These are phyloP conservation scores for Pythium phragmiticola DNA, from an alignment of 352 stramenopile species.

Conservation along the genomic window DNA sequence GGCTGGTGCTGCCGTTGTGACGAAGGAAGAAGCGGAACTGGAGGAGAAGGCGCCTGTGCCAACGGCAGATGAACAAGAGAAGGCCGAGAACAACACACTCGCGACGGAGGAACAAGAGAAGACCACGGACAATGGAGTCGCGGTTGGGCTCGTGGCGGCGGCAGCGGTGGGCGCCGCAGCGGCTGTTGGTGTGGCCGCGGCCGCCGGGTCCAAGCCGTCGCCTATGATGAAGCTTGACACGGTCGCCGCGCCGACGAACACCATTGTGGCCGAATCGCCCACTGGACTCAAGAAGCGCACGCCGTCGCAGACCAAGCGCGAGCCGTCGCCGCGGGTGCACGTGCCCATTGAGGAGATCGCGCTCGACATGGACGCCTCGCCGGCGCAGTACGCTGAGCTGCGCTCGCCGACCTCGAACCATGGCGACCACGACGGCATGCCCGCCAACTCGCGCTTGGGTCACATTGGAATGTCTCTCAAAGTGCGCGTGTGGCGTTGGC, in stretches of 20 bases:
- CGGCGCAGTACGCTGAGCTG: constrained; percentile 15
- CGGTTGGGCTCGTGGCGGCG: constrained; percentile 1
- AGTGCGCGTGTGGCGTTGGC: constrained; percentile 14
- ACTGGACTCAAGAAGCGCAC: constrained; percentile 13
- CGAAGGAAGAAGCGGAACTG: background rate
- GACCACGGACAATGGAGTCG: constrained; percentile 3
- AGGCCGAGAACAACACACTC: background rate
- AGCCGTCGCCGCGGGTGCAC: constrained; percentile 7
- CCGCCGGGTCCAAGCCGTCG: background rate
- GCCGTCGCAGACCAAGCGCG: constrained; percentile 13
- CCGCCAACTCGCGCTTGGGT: constrained; percentile 3
- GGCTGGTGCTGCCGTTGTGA: background rate
- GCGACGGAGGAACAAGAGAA: background rate
- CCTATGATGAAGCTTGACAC: constrained; percentile 13
- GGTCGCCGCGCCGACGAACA: background rate
- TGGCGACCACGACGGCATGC: background rate
- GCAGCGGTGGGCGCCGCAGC: constrained; percentile 1
- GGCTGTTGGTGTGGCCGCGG: background rate
- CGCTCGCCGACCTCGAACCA: constrained; percentile 11
- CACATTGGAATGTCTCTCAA: constrained; percentile 16
- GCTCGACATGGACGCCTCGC: constrained; percentile 12
- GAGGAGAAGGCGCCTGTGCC: constrained; percentile 6
- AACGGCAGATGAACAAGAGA: background rate
- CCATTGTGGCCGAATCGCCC: background rate
- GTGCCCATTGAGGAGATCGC: constrained; percentile 1